Evolutionary conservation across 1,284 basidiomycete species (phyloP), one percentile per base, ranked within the genome.

Genomic region (Cryptococcus jaspeensis): DNA sequence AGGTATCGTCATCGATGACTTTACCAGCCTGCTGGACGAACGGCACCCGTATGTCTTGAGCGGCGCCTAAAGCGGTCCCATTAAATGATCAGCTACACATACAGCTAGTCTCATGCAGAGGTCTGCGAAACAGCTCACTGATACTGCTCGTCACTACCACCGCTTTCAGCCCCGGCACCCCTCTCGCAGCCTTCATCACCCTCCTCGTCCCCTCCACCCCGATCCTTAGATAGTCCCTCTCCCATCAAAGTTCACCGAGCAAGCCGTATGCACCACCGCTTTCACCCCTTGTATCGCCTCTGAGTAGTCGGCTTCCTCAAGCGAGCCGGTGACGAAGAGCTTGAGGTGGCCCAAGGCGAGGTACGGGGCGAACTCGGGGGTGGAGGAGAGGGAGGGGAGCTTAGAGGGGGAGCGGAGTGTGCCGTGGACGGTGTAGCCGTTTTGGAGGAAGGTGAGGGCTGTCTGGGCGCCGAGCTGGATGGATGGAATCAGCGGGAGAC

Each of bases 371-470:
- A 64, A 62, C 50, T 65, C 67, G 20, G 74, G 63, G 8, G 70
- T 40, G 39, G 62, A 16, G 16, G 16, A 7, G 39, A 41, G 16
- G 13, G 39, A 16, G 13, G 39, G 1, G 39, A 8, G 39, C 60
- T 77, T 77, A 39, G 68, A 65, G 6, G 56, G 45, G 20, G 71
- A 74, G 39, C 76, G 66, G 37, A 77, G 69, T n/a, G 76, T 75
- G 18, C 67, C 72, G 35, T 72, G 65, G 13, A 78, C 75, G 23
- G 57, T 59, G 62, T 63, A 66, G 12, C 63, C 64, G 41, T 66
- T 55, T 38, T 58, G 20, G 32, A 69, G 60, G 61, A 66, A 66
- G 36, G 25, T 52, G 28, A 55, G 58, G 37, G 66, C 66, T 42
- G 63, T 60, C 36, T 69, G 62, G 8, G 66, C 65, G 6, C 62